Evolutionary conservation across 2,329 filamentous ascomycete species (phyloP).

Genomic region (Sporothrix sp.): DNA sequence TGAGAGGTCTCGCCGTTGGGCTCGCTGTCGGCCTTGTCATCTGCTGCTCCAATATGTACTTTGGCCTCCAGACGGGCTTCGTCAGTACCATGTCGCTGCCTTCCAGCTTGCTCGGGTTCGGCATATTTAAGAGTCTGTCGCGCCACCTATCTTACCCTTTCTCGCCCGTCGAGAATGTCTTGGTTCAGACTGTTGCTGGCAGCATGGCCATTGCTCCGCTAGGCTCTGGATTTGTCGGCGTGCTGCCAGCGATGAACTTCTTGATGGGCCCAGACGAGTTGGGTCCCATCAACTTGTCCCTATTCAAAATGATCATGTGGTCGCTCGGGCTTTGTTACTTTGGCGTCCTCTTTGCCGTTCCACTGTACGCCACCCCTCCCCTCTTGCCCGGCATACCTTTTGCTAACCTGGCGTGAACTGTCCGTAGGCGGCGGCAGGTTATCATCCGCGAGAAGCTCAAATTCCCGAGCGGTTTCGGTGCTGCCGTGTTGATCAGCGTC

Average conservation of each 20-base stretch:
- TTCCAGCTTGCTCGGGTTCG: slow-evolving; percentile 85
- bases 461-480: slow-evolving; percentile 93
- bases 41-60: slow-evolving; percentile 96
- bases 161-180: slow-evolving; percentile 88
- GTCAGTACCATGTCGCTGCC: slow-evolving; percentile 92
- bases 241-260: slow-evolving; percentile 88
- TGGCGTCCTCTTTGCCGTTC: slow-evolving; percentile 92
- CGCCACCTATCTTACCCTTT: slow-evolving; percentile 70
- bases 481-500: slow-evolving; percentile 84
- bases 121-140: slow-evolving; percentile 74
- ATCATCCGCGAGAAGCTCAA: slow-evolving; percentile 87
- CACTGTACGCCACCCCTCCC: slow-evolving; percentile 41
- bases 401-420: no score
- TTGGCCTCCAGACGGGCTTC: slow-evolving; percentile 55
- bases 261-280: slow-evolving; percentile 68
- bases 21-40: slow-evolving; percentile 80
- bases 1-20: slow-evolving; percentile 70
- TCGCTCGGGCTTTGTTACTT: slow-evolving; percentile 90
- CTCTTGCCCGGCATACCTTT: neutral
- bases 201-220: slow-evolving; percentile 95
- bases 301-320: slow-evolving; percentile 79
- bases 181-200: slow-evolving; percentile 92
- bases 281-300: slow-evolving; percentile 61
- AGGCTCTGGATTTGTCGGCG: slow-evolving; percentile 89
- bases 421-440: slow-evolving; percentile 63